Evolutionary conservation across 371 early-diverging fungal genomes (phyloP).

Genomic region (Mucor racemosus): DNA sequence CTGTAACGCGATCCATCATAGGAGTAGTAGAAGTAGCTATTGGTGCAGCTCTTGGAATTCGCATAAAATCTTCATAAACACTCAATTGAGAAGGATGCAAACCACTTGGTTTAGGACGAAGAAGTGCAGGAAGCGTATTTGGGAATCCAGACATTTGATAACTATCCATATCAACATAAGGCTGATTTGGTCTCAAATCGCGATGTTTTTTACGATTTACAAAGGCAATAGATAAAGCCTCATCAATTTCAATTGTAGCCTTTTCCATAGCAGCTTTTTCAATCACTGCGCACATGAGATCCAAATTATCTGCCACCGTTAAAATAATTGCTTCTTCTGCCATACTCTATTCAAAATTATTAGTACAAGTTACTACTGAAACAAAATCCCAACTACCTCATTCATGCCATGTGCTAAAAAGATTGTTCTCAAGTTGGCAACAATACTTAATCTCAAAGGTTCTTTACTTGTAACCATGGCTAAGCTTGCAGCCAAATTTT

Average conservation of each 20-base stretch:
- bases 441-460: slow-evolving; percentile 83
- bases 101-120: slow-evolving; percentile 82
- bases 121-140: slow-evolving; percentile 77
- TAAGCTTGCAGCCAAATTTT: slow-evolving; percentile 76
- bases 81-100: slow-evolving; percentile 78
- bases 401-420: slow-evolving; percentile 82
- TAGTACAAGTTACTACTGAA: no score
- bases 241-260: slow-evolving; percentile 85
- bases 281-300: slow-evolving; percentile 89
- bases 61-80: slow-evolving; percentile 72
- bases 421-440: slow-evolving; percentile 72
- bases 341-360: slow-evolving; percentile 43
- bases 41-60: slow-evolving; percentile 20
- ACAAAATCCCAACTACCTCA: slow-evolving; percentile 55
- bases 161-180: slow-evolving; percentile 84
- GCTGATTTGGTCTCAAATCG: slow-evolving; percentile 83
- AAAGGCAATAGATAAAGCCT: slow-evolving; percentile 69
- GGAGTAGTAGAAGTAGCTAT: slow-evolving; percentile 4
- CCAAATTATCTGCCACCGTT: slow-evolving; percentile 88
- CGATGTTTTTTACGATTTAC: slow-evolving; percentile 81
- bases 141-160: slow-evolving; percentile 76
- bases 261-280: slow-evolving; percentile 93
- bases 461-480: slow-evolving; percentile 94
- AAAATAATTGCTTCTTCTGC: slow-evolving; percentile 82
- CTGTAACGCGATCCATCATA: background rate